Conservation (phyloP, 148 eudicot species). For the Suaeda aralocaspica region DNA sequence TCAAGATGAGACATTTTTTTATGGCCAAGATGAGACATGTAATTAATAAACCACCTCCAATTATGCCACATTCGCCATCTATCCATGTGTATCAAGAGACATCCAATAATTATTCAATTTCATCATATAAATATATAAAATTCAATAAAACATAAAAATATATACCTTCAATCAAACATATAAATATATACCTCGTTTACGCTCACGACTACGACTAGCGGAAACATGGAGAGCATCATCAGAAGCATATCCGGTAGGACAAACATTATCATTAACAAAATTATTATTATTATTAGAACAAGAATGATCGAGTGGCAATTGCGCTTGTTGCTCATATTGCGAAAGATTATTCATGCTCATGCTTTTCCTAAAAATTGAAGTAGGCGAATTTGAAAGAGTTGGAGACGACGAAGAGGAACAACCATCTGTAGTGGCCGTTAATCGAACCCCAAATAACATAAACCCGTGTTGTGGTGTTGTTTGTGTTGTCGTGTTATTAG, state of each 20-base stretch:
- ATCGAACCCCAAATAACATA: constrained; percentile 59
- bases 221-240: constrained; percentile 74
- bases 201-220: constrained; percentile 50
- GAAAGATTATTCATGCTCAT: constrained; percentile 70
- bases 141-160: background rate
- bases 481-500: background rate
- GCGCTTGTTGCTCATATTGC: constrained; percentile 50
- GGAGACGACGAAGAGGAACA: background rate
- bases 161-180: background rate
- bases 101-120: too few species aligned
- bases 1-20: too few species aligned
- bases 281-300: background rate
- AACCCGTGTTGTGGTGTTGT: constrained; percentile 23
- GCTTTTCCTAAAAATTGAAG: constrained; percentile 45
- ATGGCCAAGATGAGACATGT: too few species aligned
- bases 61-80: too few species aligned
- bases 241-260: constrained; percentile 62
- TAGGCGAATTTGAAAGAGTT: background rate
- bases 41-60: too few species aligned
- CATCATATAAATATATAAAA: background rate
- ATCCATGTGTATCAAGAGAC: too few species aligned
- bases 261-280: background rate
- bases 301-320: constrained; percentile 5
- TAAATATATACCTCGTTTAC: constrained; percentile 52
- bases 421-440: constrained; percentile 20